Base-by-base conservation (phyloP, 2,329 filamentous ascomycete genomes). In the Calonectria pseudoturangicola region DNA sequence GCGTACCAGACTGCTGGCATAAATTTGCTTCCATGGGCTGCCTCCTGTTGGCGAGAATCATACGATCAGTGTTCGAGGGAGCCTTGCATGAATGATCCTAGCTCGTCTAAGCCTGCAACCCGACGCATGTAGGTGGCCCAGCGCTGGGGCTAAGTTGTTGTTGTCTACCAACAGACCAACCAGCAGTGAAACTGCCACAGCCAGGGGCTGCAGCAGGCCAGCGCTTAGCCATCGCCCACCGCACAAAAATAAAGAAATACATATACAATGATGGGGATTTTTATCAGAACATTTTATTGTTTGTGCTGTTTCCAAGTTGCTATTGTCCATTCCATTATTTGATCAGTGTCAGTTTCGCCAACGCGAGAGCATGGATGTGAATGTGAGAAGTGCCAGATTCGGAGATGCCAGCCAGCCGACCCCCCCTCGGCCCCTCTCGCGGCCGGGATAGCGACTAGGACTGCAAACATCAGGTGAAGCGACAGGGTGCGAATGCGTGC, bases 341-440 rank as follows among this genome's bases (percentile, higher is more conserved):
- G 21, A 33, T 41, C 54, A 5, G 9, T 7, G 25, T 41, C 2
- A 6, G 13, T 25, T 21, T 9, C 1, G 25, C 10, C 10, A 39
- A n/a, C n/a, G 30, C 9, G 39, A 18, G 10, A 10, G 33, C 25
- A 18, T 27, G 28, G n/a, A 58, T 45, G 58, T 41, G 47, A 43
- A 21, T 13, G 33, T 50, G 60, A 6, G n/a, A 62, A 75, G 67
- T 62, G 12, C 15, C 43, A 13, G 39, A 39, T n/a, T 27, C 21
- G 68, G 36, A 41, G 43, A 51, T 65, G 63, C 68, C 75, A 72
- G 74, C 67, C 62, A 67, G 39, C 70, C 76, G 68, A 70, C 70
- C 39, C 63, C 56, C 69, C 50, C 30, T 33, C 30, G 30, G 9
- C 30, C 30, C 30, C 33, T 30, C 33, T 39, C 33, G 12, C 54